Base-by-base conservation (phyloP, 1,139 yeast species). In the Saccharomycopsis phalli region DNA sequence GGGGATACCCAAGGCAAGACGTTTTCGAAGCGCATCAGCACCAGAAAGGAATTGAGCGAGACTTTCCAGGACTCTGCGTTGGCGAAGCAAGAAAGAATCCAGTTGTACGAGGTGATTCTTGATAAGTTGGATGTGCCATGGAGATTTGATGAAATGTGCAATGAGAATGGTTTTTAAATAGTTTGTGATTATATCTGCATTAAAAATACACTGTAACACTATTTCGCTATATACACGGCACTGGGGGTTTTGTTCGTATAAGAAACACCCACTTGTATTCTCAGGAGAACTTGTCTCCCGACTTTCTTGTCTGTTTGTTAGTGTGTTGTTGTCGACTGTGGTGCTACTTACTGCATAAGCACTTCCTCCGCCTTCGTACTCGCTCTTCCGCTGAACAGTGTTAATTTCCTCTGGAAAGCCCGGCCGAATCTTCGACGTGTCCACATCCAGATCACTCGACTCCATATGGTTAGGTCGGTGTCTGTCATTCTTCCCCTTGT, bases 281-380 rank as follows among this genome's bases (percentile, higher is more conserved):
- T 17, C 22, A 4, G 5, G 33, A 37, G 20, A 44, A 42, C 36
- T 41, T 44, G 30, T 44, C 47, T 10, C 47, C 47, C 5, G 41
- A 31, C 21, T 36, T 41, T 44, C 47, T 41, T 7, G 39, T 25
- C 22, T 27, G 19, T 31, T 6, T 7, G 21, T 18, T 31, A 18
- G 23, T 18, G 11, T 8, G 11, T 16, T 16, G 11, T 11, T 11
- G 27, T 11, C 31, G 25, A 22, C 56, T 47, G 42, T 22, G 8
- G 25, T 22, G 25, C 53, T 61, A 49, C 60, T 70, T 49, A 62
- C 56, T 51, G 58, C 49, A 35, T 76, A 77, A 36, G 83, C 70
- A 36, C 62, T 61, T 1, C 84, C 84, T 1, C 78, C 67, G 4
- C 86, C 88, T 49, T 76, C 81, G 53, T 69, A 81, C 51, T 70